Base-by-base conservation (phyloP, 2,329 filamentous ascomycete species). In the Fusarium marasasianum region DNA sequence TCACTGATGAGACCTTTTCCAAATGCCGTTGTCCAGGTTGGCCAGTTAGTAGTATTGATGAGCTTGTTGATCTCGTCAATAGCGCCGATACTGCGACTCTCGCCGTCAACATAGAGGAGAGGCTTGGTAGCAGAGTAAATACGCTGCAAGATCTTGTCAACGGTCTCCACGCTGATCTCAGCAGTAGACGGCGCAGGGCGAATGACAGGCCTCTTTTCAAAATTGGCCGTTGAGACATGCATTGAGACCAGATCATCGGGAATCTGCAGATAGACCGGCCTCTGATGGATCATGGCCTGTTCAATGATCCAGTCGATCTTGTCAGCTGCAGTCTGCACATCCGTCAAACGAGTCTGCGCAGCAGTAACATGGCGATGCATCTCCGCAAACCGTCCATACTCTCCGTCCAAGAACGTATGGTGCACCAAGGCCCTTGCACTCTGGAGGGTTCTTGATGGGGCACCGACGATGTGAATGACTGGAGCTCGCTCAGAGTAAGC, bases 361-460 rank as follows among this genome's bases (percentile, higher is more conserved):
- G 64, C 66, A 3, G 64, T 69, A 20, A 69, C 66, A 55, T 69
- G 66, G 6, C 37, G 15, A 29, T 63, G 56, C 66, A 69, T 69
- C 22, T 66, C 56, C 3, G 64, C 48, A 26, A 69, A 69, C 11
- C 66, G 15, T 3, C 59, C 40, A 4, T 69, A 69, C 14, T 69
- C 66, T 13, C 66, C 66, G 26, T 69, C 66, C 1, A 69, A 20
- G 6, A 69, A 69, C 1, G 66, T 69, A 18, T 69, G 66, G 1
- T 69, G 66, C 5, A 69, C 66, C 5, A 50, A 44, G 0, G 35
- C 5, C 15, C 66, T 43, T 3, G 48, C 48, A 17, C 10, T 33
- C 26, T 69, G 66, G 0, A 43, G 22, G 6, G 22, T 24, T 1
- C 66, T 40, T 0, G 66, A 13, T 4, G 66, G 66, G 5, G 64